Evolutionary conservation across 306 rosid species (phyloP).

Genomic region (Inga oerstediana): DNA sequence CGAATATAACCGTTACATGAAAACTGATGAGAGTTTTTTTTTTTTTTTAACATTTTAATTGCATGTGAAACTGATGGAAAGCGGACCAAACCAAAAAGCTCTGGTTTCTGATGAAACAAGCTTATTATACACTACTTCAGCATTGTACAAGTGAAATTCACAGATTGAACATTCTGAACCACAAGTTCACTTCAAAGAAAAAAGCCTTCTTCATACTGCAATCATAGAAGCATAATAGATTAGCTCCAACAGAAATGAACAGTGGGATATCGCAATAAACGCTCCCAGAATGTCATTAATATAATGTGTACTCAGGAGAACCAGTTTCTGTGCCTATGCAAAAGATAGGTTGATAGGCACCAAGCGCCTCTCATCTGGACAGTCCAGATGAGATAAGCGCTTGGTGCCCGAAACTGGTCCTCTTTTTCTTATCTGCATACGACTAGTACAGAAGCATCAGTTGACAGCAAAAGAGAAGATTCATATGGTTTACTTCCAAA

Average conservation of each 20-base stretch:
- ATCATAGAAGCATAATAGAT: not conserved
- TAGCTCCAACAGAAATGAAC: not conserved
- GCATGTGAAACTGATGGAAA: not conserved
- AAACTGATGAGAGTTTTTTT: not conserved
- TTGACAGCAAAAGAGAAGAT: not conserved
- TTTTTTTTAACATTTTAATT: not conserved
- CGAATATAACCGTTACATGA: not conserved
- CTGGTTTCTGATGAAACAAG: not conserved
- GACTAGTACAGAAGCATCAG: not conserved
- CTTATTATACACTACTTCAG: not conserved
- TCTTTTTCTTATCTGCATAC: no score
- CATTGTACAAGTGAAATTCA: not conserved
- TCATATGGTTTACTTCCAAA: not conserved
- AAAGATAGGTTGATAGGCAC: no score
- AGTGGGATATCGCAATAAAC: not conserved
- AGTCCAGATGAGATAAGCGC: no score
- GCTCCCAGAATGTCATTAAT: not conserved
- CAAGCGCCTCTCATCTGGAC: no score
- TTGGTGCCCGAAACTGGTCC: no score
- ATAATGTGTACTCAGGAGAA: no score
- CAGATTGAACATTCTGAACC: not conserved
- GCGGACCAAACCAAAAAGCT: not conserved
- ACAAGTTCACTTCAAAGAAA: not conserved
- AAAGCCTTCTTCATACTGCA: not conserved
- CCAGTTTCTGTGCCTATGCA: no score